phyloP scores from a whole-genome alignment of 768 basidiomycete genomes.

The Leccinum pellstonianum region DNA sequence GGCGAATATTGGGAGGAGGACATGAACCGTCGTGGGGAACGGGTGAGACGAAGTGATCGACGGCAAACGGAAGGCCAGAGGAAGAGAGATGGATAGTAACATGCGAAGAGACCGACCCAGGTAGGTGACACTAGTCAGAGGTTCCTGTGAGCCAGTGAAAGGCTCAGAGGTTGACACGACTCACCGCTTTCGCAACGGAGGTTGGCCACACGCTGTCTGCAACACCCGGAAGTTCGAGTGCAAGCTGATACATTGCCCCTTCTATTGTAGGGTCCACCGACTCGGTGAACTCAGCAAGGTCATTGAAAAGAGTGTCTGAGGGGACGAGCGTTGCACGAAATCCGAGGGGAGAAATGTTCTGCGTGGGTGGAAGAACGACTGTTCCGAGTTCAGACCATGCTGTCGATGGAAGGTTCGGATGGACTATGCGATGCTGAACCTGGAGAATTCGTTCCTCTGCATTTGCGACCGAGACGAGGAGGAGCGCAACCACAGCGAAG shows the following conservation, averaged over 20 bases:
- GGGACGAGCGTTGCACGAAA: constrained; percentile 37
- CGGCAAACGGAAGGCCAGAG: constrained; percentile 51
- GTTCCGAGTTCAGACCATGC: constrained; percentile 29
- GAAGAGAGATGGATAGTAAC: constrained; percentile 54
- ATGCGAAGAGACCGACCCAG: constrained; percentile 50
- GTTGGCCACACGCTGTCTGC: constrained; percentile 35
- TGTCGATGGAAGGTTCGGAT: constrained; percentile 29
- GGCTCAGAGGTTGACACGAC: constrained; percentile 51
- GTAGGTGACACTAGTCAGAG: constrained; percentile 64
- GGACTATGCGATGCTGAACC: constrained; percentile 32
- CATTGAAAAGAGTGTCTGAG: constrained; percentile 43
- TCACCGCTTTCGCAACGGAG: constrained; percentile 39
- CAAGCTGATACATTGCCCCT: constrained; percentile 67
- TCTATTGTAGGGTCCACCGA: constrained; percentile 38
- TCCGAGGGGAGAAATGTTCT: constrained; percentile 37
- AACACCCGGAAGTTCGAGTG: constrained; percentile 51
- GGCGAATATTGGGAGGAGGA: constrained; percentile 28
- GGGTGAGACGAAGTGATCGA: constrained; percentile 73
- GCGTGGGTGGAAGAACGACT: constrained; percentile 21
- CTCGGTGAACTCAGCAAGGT: constrained; percentile 46
- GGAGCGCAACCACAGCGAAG: constrained; percentile 8
- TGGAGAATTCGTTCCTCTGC: constrained; percentile 16
- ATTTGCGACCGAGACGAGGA: constrained; percentile 12
- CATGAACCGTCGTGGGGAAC: constrained; percentile 71
- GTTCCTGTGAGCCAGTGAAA: constrained; percentile 15